These are phyloP conservation scores for Paecilomyces formosus DNA, from an alignment of 2,329 filamentous ascomycete genomes.

Conservation along the genomic window DNA sequence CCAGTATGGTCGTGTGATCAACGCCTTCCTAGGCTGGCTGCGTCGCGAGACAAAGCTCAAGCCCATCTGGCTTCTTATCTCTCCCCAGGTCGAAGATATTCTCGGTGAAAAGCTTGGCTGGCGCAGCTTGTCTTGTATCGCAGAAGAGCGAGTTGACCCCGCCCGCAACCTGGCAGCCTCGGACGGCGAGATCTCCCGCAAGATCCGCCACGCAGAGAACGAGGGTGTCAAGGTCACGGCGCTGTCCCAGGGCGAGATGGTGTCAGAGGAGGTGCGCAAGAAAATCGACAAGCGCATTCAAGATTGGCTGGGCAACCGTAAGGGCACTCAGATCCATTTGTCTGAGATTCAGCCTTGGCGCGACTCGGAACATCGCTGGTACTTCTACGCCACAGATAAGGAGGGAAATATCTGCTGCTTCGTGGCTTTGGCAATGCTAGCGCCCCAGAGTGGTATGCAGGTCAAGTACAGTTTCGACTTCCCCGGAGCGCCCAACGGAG, in stretches of 20 bases:
- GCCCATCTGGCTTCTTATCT: conserved; percentile 85
- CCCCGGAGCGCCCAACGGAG: conserved; percentile 74
- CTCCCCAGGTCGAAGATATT: conserved; percentile 67
- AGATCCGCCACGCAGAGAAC: conserved; percentile 71
- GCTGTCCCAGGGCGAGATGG: conserved; percentile 55
- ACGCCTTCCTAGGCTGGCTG: conserved; percentile 67
- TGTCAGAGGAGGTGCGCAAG: conserved; percentile 58
- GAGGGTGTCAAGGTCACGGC: conserved; percentile 78
- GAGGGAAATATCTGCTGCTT: conserved; percentile 67
- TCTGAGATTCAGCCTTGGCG: conserved; percentile 88
- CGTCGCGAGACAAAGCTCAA: conserved; percentile 64
- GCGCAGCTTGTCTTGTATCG: conserved; percentile 81
- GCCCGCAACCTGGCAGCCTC: conserved; percentile 59
- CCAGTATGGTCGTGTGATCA: conserved; percentile 68
- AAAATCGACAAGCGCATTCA: conserved; percentile 66
- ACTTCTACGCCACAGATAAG: conserved; percentile 70
- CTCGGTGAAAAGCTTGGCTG: conserved; percentile 74
- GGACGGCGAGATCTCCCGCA: conserved; percentile 61
- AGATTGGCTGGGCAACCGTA: conserved; percentile 73
- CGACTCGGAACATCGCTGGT: conserved; percentile 73
- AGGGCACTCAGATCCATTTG: conserved; percentile 80
- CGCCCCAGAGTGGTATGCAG: conserved; percentile 79
- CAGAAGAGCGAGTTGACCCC: conserved; percentile 80
- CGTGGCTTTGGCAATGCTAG: conserved; percentile 75
- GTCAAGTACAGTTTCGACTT: conserved; percentile 96